phyloP scores from a whole-genome alignment of 2,329 filamentous ascomycete genomes.

The Dactylellina cionopaga region DNA sequence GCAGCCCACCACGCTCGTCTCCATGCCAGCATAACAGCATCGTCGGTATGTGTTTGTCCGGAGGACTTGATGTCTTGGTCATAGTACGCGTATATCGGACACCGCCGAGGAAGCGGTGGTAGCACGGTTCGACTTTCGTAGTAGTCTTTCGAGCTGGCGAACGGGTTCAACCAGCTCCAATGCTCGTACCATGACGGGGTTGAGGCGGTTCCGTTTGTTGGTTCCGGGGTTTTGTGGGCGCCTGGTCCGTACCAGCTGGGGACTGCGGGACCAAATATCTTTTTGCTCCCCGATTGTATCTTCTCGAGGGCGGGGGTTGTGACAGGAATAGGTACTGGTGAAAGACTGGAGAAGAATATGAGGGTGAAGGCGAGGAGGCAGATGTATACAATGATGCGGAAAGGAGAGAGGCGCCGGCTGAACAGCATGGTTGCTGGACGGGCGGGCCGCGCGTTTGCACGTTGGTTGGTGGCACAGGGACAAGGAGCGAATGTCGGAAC shows the following conservation, averaged over 20 bases:
- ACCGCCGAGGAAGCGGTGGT: constrained; percentile 76
- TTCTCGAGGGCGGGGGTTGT: constrained; percentile 50
- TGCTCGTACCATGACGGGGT: constrained; percentile 77
- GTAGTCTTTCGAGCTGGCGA: constrained; percentile 80
- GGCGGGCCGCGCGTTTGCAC: background rate
- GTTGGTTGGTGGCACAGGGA: background rate
- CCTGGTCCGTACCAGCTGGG: constrained; percentile 61
- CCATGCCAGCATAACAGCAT: constrained; percentile 82
- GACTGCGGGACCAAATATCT: constrained; percentile 44
- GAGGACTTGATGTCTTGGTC: constrained; percentile 73
- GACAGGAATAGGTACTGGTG: constrained; percentile 60
- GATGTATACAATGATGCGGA: constrained; percentile 59
- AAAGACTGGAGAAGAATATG: constrained; percentile 62
- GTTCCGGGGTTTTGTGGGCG: constrained; percentile 68
- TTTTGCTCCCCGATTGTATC: constrained; percentile 45
- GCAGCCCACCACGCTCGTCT: constrained; percentile 94
- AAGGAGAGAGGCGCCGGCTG: constrained; percentile 53
- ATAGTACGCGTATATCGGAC: constrained; percentile 90
- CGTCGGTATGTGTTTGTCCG: constrained; percentile 73
- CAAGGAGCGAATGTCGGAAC: background rate
- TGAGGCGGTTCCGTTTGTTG: constrained; percentile 42
- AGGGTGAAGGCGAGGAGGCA: constrained; percentile 62
- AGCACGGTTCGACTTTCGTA: constrained; percentile 86
- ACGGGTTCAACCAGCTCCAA: constrained; percentile 90
- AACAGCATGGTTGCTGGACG: constrained; percentile 47